Evolutionary conservation across 768 basidiomycete species (phyloP).

Genomic region (Cubamyces lactineus): DNA sequence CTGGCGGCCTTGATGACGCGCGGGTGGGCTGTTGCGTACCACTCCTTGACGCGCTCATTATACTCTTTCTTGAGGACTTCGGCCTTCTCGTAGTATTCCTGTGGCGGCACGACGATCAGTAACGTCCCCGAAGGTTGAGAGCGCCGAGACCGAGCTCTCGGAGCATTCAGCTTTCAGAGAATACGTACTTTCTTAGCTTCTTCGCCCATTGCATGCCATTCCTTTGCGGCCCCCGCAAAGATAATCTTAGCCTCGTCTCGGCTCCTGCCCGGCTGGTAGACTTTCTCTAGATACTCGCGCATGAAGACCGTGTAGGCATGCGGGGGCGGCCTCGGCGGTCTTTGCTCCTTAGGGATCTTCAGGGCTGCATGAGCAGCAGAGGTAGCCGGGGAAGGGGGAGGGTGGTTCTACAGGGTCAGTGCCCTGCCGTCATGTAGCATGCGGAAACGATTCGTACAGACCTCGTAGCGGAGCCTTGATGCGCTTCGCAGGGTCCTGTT

Average conservation of each 20-base stretch:
- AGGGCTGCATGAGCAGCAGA: neutral
- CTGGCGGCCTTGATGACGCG: slow-evolving; percentile 10
- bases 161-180: neutral
- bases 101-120: neutral
- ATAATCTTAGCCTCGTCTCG: neutral
- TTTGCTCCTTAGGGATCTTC: slow-evolving; percentile 13
- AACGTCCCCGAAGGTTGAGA: neutral
- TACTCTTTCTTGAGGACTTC: neutral
- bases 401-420: neutral
- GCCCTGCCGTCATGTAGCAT: neutral
- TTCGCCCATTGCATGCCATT: slow-evolving; percentile 12
- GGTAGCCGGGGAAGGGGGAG: neutral
- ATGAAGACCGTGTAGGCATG: slow-evolving; percentile 10
- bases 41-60: slow-evolving; percentile 2
- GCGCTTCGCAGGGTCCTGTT: neutral
- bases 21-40: slow-evolving; percentile 11
- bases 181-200: slow-evolving; percentile 19
- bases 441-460: neutral
- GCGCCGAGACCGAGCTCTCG: neutral
- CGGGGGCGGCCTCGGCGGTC: slow-evolving; percentile 8
- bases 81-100: neutral
- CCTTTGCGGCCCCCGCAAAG: neutral
- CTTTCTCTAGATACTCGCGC: neutral
- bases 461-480: slow-evolving; percentile 3
- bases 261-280: neutral